Conservation (phyloP, 2,329 filamentous ascomycete genomes). For the Cladosporium sp. region DNA sequence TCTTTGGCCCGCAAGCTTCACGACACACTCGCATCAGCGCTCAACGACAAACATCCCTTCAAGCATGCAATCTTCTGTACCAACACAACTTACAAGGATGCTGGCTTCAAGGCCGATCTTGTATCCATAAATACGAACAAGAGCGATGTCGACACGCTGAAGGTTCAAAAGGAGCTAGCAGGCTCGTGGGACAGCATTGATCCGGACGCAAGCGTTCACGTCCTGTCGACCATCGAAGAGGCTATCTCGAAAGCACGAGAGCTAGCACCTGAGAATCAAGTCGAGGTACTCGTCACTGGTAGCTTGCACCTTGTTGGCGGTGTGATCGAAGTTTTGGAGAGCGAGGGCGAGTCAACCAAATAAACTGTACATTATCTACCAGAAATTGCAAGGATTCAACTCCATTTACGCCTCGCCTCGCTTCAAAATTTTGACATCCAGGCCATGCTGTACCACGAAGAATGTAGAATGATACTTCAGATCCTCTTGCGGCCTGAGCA, state of each 20-base stretch:
- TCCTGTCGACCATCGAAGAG: slow-evolving; percentile 67
- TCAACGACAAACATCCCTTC: slow-evolving; percentile 55
- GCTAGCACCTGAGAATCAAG: slow-evolving; percentile 41
- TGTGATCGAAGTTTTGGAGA: slow-evolving; percentile 69
- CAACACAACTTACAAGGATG: slow-evolving; percentile 66
- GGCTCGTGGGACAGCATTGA: slow-evolving; percentile 60
- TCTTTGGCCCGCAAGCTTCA: slow-evolving; percentile 66
- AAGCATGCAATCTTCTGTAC: slow-evolving; percentile 77
- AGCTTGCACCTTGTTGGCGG: slow-evolving; percentile 84
- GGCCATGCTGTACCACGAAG: slow-evolving; percentile 60
- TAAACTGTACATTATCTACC: not conserved
- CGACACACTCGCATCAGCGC: slow-evolving; percentile 50
- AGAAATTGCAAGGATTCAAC: not conserved
- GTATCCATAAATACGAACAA: slow-evolving; percentile 62
- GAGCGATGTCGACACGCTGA: slow-evolving; percentile 57
- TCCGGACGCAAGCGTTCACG: slow-evolving; percentile 54
- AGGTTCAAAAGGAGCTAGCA: slow-evolving; percentile 68
- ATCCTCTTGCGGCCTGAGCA: slow-evolving; percentile 52
- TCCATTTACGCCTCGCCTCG: slow-evolving; percentile 15
- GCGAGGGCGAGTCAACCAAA: slow-evolving; percentile 27
- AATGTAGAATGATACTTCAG: slow-evolving; percentile 58
- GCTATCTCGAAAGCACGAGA: slow-evolving; percentile 60
- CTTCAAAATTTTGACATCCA: slow-evolving; percentile 52
- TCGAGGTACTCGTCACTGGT: slow-evolving; percentile 73
- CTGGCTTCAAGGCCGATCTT: slow-evolving; percentile 64